phyloP scores from a whole-genome alignment of 768 basidiomycete genomes.

The Dioszegia crocea region DNA sequence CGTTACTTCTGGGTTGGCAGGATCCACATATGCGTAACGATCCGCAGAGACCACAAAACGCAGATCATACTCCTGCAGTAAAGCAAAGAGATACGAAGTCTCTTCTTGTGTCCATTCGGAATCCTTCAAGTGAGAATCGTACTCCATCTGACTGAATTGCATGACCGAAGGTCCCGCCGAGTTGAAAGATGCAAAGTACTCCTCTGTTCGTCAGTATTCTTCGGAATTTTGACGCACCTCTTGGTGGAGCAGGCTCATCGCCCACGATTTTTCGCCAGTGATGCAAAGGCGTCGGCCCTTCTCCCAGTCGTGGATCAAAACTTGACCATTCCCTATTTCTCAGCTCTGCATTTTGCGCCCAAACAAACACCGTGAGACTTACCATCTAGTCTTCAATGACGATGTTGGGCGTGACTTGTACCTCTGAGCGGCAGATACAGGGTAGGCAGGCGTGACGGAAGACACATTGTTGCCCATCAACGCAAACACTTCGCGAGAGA shows the following conservation, averaged over 20 bases:
- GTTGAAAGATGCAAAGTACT: constrained; percentile 82
- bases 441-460: constrained; percentile 58
- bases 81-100: constrained; percentile 81
- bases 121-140: constrained; percentile 74
- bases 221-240: background rate
- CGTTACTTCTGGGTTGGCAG: constrained; percentile 10
- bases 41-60: constrained; percentile 88
- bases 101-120: constrained; percentile 86
- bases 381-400: constrained; percentile 70
- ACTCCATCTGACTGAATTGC: constrained; percentile 73
- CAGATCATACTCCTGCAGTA: constrained; percentile 75
- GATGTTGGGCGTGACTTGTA: constrained; percentile 81
- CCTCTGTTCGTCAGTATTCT: constrained; percentile 16
- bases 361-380: constrained; percentile 9
- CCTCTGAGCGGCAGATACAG: constrained; percentile 21
- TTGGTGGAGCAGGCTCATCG: constrained; percentile 11
- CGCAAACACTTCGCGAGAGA: constrained; percentile 85
- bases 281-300: constrained; percentile 61
- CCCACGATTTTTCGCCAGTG: constrained; percentile 62
- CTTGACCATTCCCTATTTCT: background rate
- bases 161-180: constrained; percentile 55
- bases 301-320: background rate
- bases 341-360: background rate
- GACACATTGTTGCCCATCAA: constrained; percentile 93
- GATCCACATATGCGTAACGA: constrained; percentile 66